Evolutionary conservation across 148 eudicot species (phyloP), one percentile per base, ranked within the genome.

Genomic region (Fagopyrum homotropicum): DNA sequence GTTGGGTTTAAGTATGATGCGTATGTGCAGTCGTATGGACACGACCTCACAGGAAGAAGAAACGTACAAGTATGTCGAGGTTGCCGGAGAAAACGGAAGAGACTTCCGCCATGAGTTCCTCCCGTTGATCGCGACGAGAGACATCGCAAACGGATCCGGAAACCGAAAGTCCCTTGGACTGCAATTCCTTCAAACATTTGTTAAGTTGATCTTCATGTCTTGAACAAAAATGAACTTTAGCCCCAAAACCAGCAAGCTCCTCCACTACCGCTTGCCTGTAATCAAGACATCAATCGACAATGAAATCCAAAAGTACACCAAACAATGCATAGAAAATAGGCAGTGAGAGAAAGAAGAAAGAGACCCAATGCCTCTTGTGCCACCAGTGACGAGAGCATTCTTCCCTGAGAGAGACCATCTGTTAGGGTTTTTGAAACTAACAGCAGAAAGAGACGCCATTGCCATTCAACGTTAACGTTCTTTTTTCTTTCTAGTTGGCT

Each of bases 311-410:
- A 7, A 26, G 30, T 4, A 29, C 26, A 52, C 59, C 40, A 49
- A 26, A 73, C 30, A 35, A 35, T 35, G 40, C 40, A 35, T 35
- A 35, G 40, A 35, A 35, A 35, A 35, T 35, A 1, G 40, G 14
- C 55, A 16, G 3, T 44, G 60, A 50, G 29, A 73, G 71, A 44
- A 35, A 35, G 40, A 69, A 63, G 50, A 52, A 10, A 73, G 51
- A 55, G 73, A 93, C 94, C 98, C 97, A 48, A 93, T 93, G 61
- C 98, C 98, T 16, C 97, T 93, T 19, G 98, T 91, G 82, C 97
- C 98, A 16, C 98, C 98, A 40, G 98, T 93, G 84, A 93, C 96
- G 6, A 91, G 95, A 73, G 98, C 98, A 11, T 86, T 89, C 85
- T 56, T 87, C 57, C 97, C 93, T 29, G 88, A 72, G 12, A 91